phyloP scores from a whole-genome alignment of 2,329 filamentous ascomycete genomes.

The Metarhizium guizhouense region DNA sequence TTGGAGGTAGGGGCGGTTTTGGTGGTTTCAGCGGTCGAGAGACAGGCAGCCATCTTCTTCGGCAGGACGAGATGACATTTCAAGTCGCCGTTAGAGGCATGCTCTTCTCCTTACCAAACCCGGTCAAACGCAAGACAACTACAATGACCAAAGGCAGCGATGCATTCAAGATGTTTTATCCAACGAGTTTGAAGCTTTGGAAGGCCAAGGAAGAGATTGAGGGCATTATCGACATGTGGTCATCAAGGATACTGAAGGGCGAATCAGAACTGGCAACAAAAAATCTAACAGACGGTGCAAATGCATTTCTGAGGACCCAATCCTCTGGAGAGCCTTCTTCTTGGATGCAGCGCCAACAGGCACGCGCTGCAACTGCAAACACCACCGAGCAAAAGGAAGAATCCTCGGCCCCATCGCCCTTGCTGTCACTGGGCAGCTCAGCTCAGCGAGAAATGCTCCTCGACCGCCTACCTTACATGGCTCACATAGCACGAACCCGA shows the following conservation, averaged over 20 bases:
- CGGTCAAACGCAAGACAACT: conserved; percentile 63
- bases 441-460: conserved; percentile 68
- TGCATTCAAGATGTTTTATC: conserved; percentile 86
- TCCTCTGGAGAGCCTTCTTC: conserved; percentile 17
- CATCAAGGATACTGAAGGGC: conserved; percentile 49
- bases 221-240: conserved; percentile 61
- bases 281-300: conserved; percentile 35
- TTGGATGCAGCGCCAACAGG: conserved; percentile 26
- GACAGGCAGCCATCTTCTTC: conserved; percentile 61
- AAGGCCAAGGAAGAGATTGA: conserved; percentile 74
- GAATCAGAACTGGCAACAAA: conserved; percentile 30
- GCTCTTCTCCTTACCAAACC: conserved; percentile 74
- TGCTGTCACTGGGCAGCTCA: conserved; percentile 54
- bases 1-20: conserved; percentile 49
- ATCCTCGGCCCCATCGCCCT: conserved; percentile 22
- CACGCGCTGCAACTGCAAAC: conserved; percentile 9
- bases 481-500: conserved; percentile 48
- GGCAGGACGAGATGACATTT: conserved; percentile 91
- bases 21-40: conserved; percentile 36
- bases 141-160: conserved; percentile 41
- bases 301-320: conserved; percentile 38
- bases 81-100: conserved; percentile 83
- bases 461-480: conserved; percentile 80
- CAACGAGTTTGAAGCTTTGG: conserved; percentile 77
- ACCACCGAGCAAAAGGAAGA: conserved; percentile 10